Conservation (phyloP, 768 basidiomycete genomes). For the Trametes sanguinea region DNA sequence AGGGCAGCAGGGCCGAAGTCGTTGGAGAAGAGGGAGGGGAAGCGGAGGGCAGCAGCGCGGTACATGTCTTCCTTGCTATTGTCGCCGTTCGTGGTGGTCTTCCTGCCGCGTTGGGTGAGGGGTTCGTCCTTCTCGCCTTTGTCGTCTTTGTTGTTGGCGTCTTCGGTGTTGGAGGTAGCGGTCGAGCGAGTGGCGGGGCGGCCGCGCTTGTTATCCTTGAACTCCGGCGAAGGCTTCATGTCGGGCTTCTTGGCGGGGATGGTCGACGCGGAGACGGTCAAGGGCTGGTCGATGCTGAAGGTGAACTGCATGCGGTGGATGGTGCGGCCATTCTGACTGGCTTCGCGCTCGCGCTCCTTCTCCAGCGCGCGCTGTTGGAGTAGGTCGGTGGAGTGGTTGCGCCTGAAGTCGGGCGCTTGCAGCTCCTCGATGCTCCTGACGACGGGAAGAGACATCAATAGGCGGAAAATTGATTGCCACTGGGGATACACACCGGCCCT, state of each 20-base stretch:
- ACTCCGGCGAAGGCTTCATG: constrained; percentile 64
- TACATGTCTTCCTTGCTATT: constrained; percentile 25
- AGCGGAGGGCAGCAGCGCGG: constrained; percentile 51
- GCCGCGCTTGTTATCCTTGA: constrained; percentile 52
- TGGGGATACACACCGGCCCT: constrained; percentile 66
- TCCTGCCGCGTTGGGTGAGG: constrained; percentile 38
- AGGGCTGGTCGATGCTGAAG: constrained; percentile 77
- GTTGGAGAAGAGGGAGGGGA: constrained; percentile 71
- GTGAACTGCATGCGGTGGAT: constrained; percentile 92
- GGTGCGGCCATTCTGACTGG: constrained; percentile 58
- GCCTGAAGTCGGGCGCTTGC: constrained; percentile 79
- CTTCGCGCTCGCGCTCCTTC: constrained; percentile 77
- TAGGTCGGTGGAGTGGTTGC: constrained; percentile 77
- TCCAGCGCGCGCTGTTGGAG: constrained; percentile 80
- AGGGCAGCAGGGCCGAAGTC: constrained; percentile 81
- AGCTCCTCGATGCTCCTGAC: constrained; percentile 81
- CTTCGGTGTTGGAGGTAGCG: constrained; percentile 36
- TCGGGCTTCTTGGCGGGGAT: constrained; percentile 63
- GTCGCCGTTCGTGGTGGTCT: constrained; percentile 25
- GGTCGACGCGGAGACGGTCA: constrained; percentile 39
- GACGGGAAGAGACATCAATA: constrained; percentile 5
- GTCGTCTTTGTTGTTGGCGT: constrained; percentile 20
- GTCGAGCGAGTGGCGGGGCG: constrained; percentile 43
- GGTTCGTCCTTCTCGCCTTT: constrained; percentile 40
- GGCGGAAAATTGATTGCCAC: constrained; percentile 5